These are phyloP conservation scores for sorghum (Sorghum bicolor) DNA, from an alignment of 176 grass and related monocot genomes.

Conservation along the genomic window DNA sequence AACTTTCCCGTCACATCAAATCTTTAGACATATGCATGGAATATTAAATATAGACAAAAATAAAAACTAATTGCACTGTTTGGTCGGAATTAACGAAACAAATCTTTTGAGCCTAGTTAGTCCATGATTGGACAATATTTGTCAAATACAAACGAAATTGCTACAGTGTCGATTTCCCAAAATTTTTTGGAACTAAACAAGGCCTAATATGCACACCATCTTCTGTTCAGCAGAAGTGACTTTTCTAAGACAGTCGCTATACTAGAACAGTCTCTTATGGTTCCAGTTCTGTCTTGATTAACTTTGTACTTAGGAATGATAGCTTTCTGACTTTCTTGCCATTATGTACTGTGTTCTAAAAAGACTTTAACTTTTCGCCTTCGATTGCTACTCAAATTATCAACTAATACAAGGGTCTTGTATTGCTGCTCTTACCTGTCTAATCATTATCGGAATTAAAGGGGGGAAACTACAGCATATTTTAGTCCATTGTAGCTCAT, in stretches of 20 bases:
- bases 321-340: background rate
- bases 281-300: background rate
- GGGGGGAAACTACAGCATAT: background rate
- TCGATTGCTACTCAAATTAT: background rate
- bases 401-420: background rate
- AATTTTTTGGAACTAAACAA: too few species aligned
- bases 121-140: too few species aligned
- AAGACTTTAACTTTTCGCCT: background rate
- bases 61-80: too few species aligned
- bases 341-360: background rate
- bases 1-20: too few species aligned
- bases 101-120: too few species aligned
- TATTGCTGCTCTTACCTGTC: background rate
- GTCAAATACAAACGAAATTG: too few species aligned
- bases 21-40: too few species aligned
- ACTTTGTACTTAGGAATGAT: background rate
- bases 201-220: background rate
- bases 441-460: background rate
- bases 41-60: too few species aligned
- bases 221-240: conserved; percentile 13
- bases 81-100: too few species aligned
- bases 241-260: background rate
- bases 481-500: background rate
- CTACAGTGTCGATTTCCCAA: too few species aligned
- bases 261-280: background rate